Evolutionary conservation across 306 rosid genomes (phyloP).

Genomic region (Fragaria nilgerrensis): DNA sequence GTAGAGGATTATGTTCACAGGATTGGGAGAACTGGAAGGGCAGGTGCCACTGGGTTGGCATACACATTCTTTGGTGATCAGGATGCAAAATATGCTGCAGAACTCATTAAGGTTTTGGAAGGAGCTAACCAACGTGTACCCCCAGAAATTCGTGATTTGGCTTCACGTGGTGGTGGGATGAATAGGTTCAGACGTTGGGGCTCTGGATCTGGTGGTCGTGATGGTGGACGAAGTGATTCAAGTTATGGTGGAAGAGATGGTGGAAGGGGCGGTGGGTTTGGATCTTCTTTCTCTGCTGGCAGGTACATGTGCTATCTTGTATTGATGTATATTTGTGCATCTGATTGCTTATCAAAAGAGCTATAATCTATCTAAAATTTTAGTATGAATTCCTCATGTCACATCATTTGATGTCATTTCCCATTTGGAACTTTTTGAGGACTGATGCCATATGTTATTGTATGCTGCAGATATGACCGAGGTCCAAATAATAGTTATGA

Average conservation of each 20-base stretch:
- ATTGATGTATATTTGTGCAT: background rate
- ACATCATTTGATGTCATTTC: background rate
- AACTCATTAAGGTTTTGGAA: slow-evolving; percentile 92
- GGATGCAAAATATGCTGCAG: slow-evolving; percentile 87
- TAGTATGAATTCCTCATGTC: background rate
- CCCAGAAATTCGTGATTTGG: slow-evolving; percentile 75
- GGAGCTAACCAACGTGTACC: slow-evolving; percentile 95
- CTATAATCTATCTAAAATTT: background rate
- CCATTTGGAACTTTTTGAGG: background rate
- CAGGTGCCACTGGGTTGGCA: slow-evolving; percentile 96
- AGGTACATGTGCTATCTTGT: slow-evolving; percentile 42
- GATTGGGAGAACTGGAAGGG: slow-evolving; percentile 99
- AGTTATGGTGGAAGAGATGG: slow-evolving; percentile 49
- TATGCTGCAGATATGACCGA: slow-evolving; percentile 56
- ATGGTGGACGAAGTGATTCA: slow-evolving; percentile 62
- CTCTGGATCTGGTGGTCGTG: slow-evolving; percentile 50
- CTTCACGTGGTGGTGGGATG: slow-evolving; percentile 90
- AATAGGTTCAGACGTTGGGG: slow-evolving; percentile 79
- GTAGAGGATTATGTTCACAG: slow-evolving; percentile 99
- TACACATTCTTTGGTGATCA: slow-evolving; percentile 93
- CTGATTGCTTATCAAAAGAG: background rate
- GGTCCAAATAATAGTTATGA: slow-evolving; percentile 34
- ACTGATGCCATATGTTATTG: background rate
- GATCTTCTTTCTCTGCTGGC: slow-evolving; percentile 50
- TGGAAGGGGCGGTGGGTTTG: slow-evolving; percentile 52